These are phyloP conservation scores for Camellia lanceoleosa DNA, from an alignment of 148 eudicot species.

Conservation along the genomic window DNA sequence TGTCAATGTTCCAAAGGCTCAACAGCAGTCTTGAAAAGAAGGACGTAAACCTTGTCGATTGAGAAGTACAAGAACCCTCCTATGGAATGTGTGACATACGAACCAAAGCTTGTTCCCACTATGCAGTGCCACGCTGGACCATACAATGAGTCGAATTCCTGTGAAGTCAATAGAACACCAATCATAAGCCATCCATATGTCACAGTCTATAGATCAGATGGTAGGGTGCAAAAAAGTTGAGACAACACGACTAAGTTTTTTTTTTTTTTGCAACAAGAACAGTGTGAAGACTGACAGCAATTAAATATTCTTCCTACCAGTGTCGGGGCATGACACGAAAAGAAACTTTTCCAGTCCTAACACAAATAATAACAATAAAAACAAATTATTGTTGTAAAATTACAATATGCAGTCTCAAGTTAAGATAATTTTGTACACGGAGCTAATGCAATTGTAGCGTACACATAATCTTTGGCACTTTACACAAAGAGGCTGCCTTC, in stretches of 20 bases:
- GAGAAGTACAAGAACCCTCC: slow-evolving; percentile 74
- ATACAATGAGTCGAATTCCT: slow-evolving; percentile 58
- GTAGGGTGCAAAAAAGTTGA: not conserved
- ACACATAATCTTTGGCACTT: not conserved
- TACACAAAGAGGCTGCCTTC: not conserved
- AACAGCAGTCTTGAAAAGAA: slow-evolving; percentile 65
- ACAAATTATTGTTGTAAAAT: not conserved
- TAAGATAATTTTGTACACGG: not conserved
- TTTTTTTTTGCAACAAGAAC: not conserved
- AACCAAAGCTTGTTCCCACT: slow-evolving; percentile 67
- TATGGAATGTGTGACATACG: slow-evolving; percentile 61
- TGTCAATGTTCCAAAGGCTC: slow-evolving; percentile 43
- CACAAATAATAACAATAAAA: not conserved
- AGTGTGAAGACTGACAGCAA: not conserved
- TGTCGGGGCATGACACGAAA: not conserved
- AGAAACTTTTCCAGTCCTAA: not conserved
- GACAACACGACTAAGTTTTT: not conserved
- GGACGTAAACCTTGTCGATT: slow-evolving; percentile 59
- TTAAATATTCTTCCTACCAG: not conserved
- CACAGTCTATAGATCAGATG: not conserved
- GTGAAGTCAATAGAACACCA: slow-evolving; percentile 16
- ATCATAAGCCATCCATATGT: not conserved
- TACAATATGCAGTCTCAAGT: not conserved
- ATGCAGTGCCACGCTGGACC: slow-evolving; percentile 81
- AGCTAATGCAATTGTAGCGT: not conserved